Evolutionary conservation across 192 early-diverging fungal genomes (phyloP), one percentile per base, ranked within the genome.

Genomic region (Lobosporangium transversale): DNA sequence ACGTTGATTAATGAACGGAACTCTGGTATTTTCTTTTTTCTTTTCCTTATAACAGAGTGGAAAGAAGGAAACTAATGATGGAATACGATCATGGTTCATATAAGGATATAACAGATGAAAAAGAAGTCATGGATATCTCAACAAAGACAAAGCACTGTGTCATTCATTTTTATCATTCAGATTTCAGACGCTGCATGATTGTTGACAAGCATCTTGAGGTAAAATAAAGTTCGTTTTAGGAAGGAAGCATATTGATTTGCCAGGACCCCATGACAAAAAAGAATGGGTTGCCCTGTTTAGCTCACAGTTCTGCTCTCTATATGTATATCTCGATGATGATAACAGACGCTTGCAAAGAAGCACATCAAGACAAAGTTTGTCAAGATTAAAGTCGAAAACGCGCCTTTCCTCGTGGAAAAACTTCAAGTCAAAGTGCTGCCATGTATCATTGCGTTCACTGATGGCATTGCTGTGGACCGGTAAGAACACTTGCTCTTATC

Each of bases 141-240:
- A 92, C 93, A 32, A 74, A 78, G 35, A 84, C 88, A 17, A 88
- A 87, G 29, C 84, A 83, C n/a, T 83, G 89, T 18, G 91, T 97
- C 0, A 85, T 90, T 9, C 95, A 97, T 66, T 99, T 99, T 67
- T 92, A 81, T 29, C 97, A 99, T 65, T 89, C 91, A 48, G 94
- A 98, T 62, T 99, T 99, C 81, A 86, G 94, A 49, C 86, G 95
- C 32, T 99, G 97, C 74, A 89, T 93, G 67, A 94, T 97, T 40
- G 89, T 99, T 68, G 95, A 99, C 71, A 89, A 82, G 73, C 97
- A 99, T 78, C 69, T 99, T 35, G 85, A 88, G 62, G 85, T 91
- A 79, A 29, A n/a, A 11, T 5, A 48, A 65, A 26, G 45, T 11
- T 36, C 47, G 7, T 53, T 29, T 47, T 43, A 26, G n/a, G n/a